Conservation (phyloP, 2,329 filamentous ascomycete species). For the Penicillium sp. region DNA sequence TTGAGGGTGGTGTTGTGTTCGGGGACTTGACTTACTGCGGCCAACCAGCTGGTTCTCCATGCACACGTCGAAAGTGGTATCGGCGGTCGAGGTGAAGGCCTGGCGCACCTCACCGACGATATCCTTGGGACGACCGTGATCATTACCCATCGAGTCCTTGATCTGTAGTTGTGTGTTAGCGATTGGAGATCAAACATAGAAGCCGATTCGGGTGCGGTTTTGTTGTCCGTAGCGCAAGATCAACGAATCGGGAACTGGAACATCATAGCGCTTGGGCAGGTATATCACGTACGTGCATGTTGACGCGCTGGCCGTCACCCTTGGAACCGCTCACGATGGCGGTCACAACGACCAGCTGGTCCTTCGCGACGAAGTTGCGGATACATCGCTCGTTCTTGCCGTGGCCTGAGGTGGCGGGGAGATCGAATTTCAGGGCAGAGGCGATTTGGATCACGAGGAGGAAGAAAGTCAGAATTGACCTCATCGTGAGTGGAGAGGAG, state of each 20-base stretch:
- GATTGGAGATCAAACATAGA: background rate
- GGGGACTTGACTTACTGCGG: slow-evolving; percentile 55
- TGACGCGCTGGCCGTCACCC: slow-evolving; percentile 89
- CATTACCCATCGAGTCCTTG: slow-evolving; percentile 90
- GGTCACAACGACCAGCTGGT: slow-evolving; percentile 93
- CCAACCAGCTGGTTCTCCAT: slow-evolving; percentile 78
- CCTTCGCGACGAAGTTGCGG: slow-evolving; percentile 88
- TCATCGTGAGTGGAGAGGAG: slow-evolving; percentile 30
- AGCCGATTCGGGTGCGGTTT: background rate
- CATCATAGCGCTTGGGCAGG: background rate
- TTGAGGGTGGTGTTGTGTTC: background rate
- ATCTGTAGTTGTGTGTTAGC: slow-evolving; percentile 61
- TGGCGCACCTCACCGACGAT: slow-evolving; percentile 88
- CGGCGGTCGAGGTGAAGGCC: slow-evolving; percentile 88
- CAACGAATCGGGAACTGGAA: background rate
- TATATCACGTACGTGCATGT: slow-evolving; percentile 74
- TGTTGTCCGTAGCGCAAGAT: background rate
- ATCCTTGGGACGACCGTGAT: slow-evolving; percentile 89
- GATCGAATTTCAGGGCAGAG: slow-evolving; percentile 87
- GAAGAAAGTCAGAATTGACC: slow-evolving; percentile 33
- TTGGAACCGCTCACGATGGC: slow-evolving; percentile 80
- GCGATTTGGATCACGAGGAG: slow-evolving; percentile 40
- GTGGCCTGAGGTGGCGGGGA: slow-evolving; percentile 66
- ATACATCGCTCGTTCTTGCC: slow-evolving; percentile 83
- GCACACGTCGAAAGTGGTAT: slow-evolving; percentile 94